Base-by-base conservation (phyloP, 768 basidiomycete species). In the Guyanaporus albipodus region DNA sequence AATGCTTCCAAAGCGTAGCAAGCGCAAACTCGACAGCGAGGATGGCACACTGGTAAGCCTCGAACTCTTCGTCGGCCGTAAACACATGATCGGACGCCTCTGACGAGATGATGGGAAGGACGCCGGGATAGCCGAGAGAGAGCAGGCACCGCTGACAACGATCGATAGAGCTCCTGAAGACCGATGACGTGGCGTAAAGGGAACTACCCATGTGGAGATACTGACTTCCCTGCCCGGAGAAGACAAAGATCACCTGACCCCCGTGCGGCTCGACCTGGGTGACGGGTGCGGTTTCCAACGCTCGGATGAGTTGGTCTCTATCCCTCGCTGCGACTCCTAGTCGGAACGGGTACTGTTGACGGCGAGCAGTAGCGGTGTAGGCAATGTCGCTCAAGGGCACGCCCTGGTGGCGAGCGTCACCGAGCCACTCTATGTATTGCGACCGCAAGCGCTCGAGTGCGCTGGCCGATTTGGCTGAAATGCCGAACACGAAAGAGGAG, bases 141-240 rank as follows among this genome's bases (percentile, higher is more conserved):
- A 68, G 53, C 5, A 89, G 73, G 24, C 74, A 71, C 1, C 44
- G 51, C 36, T 87, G 71, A 53, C 85, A 88, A 38, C 76, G 70
- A 54, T 87, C 76, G 18, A 90, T 73, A 37, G 71, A 66, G 6
- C 55, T 47, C 40, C 62, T 71, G 61, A 88, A 87, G 2, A 75
- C 40, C 0, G 71, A 50, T 7, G 70, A 73, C 1, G 71, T 71
- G 31, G 56, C 57, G 46, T 88, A 89, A 14, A 88, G 71, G 0
- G 63, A 60, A 24, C 64, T 48, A 0, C 82, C 85, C 85, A 87
- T 87, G 6, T 79, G 76, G 15, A 70, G 57, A 65, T 83, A 82
- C 51, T 87, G 84, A 26, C 76, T 70, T 31, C 85, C 87, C 58
- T 87, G 83, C 8, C 87, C 87, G 15, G 85, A 82, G 61, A 86